phyloP scores from a whole-genome alignment of 2,329 filamentous ascomycete genomes.

The Venturia aucupariae region DNA sequence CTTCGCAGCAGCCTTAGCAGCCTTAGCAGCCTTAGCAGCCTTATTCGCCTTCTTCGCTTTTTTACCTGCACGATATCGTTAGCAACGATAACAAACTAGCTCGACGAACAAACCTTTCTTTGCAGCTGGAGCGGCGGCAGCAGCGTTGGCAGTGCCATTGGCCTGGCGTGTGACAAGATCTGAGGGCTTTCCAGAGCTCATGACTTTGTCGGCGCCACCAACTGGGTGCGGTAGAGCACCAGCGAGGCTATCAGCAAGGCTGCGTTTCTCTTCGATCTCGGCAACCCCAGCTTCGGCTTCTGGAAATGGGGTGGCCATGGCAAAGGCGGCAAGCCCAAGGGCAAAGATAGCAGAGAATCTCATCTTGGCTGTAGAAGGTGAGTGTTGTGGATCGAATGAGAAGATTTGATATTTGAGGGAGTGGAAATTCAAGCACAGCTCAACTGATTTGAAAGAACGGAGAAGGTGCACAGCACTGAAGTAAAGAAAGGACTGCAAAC shows the following conservation, averaged over 20 bases:
- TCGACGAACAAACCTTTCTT: not conserved
- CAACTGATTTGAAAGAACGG: not conserved
- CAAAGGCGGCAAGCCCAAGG: slow-evolving; percentile 7
- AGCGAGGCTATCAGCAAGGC: not conserved
- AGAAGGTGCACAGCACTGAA: slow-evolving; percentile 7
- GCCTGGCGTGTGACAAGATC: slow-evolving; percentile 7
- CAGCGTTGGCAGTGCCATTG: not conserved
- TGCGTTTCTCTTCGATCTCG: not conserved
- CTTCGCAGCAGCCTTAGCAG: not conserved
- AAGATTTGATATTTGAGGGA: not conserved
- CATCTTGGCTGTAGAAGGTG: not conserved
- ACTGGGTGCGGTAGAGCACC: not conserved
- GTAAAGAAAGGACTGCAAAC: not conserved
- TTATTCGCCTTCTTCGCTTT: slow-evolving; percentile 7
- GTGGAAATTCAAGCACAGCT: slow-evolving; percentile 10
- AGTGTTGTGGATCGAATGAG: not conserved
- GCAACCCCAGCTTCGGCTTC: slow-evolving; percentile 7
- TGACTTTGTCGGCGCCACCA: not conserved
- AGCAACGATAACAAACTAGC: not conserved
- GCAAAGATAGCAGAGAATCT: slow-evolving; percentile 5
- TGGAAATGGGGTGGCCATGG: not conserved
- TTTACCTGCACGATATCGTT: not conserved
- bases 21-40: not conserved
- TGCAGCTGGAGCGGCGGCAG: not conserved
- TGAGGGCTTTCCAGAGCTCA: not conserved